phyloP scores from a whole-genome alignment of 129 eudicot species.

The Smallanthus sonchifolius region DNA sequence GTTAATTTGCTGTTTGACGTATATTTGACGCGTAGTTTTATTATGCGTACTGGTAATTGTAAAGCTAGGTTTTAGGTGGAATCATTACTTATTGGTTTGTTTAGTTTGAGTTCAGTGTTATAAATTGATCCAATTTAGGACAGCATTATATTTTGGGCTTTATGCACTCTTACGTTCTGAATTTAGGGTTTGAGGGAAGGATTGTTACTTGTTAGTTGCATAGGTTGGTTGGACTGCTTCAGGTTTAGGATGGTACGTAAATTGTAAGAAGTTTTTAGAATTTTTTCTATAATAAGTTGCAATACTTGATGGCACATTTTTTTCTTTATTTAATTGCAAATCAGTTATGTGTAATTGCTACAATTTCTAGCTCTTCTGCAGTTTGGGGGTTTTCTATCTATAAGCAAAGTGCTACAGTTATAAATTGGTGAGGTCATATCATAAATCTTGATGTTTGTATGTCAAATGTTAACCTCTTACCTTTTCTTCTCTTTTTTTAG shows the following conservation, averaged over 20 bases:
- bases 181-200: background rate
- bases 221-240: background rate
- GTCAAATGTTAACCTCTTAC: background rate
- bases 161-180: background rate
- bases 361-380: background rate
- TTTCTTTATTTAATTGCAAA: background rate
- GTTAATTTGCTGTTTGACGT: background rate
- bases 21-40: background rate
- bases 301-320: background rate
- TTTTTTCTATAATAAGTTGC: background rate
- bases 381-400: background rate
- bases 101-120: slow-evolving; percentile 1
- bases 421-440: background rate
- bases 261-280: background rate
- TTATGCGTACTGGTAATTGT: background rate
- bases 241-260: background rate
- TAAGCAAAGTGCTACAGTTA: background rate
- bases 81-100: background rate
- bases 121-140: background rate
- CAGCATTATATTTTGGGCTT: background rate
- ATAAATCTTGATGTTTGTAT: background rate
- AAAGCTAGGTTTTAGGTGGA: slow-evolving; percentile 7
- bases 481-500: background rate
- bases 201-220: background rate
- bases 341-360: background rate